phyloP scores from a whole-genome alignment of 306 rosid species.

The Astragalus membranaceus region DNA sequence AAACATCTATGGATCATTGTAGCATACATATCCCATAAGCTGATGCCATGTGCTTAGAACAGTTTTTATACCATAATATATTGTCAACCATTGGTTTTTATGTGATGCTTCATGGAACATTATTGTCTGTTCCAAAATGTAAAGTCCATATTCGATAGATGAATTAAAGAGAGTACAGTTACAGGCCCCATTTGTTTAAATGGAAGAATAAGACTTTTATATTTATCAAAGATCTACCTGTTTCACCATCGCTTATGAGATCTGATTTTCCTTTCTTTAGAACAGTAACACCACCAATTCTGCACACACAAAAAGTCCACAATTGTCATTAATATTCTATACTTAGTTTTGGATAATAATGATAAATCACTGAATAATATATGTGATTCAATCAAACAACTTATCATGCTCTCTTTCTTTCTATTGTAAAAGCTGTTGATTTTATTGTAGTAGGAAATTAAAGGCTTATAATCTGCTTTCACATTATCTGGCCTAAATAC shows the following conservation, averaged over 20 bases:
- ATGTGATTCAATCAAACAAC: background rate
- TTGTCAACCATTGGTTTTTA: background rate
- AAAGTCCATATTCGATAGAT: background rate
- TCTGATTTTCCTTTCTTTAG: constrained; percentile 76
- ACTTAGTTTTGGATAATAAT: background rate
- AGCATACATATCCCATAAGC: background rate
- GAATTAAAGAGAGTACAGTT: background rate
- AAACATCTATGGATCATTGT: background rate
- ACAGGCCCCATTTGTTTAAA: background rate
- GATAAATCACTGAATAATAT: constrained; percentile 2
- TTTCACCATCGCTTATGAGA: constrained; percentile 73
- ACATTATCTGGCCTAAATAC: background rate
- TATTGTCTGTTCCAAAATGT: background rate
- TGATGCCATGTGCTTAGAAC: background rate
- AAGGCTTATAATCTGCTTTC: constrained; percentile 5
- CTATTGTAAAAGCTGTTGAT: background rate
- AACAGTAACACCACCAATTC: constrained; percentile 82
- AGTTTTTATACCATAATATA: background rate
- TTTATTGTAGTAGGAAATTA: background rate
- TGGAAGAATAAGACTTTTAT: background rate
- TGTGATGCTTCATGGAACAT: background rate
- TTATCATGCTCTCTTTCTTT: constrained; percentile 8
- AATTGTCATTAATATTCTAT: constrained; percentile 3
- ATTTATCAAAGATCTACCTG: constrained; percentile 43
- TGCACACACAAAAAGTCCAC: constrained; percentile 31